Evolutionary conservation across 1,284 basidiomycete genomes (phyloP), one percentile per base, ranked within the genome.

Genomic region (Ceratobasidium sp.): DNA sequence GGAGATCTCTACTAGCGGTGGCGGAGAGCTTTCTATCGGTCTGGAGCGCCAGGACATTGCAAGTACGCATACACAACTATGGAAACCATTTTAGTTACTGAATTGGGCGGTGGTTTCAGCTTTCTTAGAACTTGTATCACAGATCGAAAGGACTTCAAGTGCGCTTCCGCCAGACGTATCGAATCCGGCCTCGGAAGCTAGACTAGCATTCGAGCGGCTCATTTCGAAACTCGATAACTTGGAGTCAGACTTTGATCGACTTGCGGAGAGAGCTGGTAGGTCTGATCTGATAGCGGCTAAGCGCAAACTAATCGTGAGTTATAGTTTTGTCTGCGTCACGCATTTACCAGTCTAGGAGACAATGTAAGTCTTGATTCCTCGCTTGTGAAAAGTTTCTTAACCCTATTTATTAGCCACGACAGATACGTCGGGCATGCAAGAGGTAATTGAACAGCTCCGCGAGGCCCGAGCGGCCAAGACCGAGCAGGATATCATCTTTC

Each of bases 201-300:
- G 88, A 55, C 75, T 79, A 7, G 84, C 86, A 14, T 81, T 95
- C 41, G 88, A 91, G 74, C 90, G 87, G 78, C 83, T 92, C 13
- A 84, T 95, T 52, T 82, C 80, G 28, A 91, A 89, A 79, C 93
- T 96, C 87, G 91, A 95, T 76, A 84, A 84, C 28, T 82, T 94
- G 13, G 91, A 93, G 78, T 80, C 86, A 0, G 89, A 89, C 1
- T 93, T 95, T 77, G 93, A 95, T 77, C 86, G 88, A 73, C 89
- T 94, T 76, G 91, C 91, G 16, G 92, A 94, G 78, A 86, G 89
- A 55, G 91, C 92, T 72, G 81, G 93, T 94, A 79, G 74, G 91
- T 85, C 41, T 26, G 49, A 49, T 58, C 32, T 13, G 21, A 21
- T 13, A 28, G 26, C n/a, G 7, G 26, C 7, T 28, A 8, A 18